Percentiles rank a stretch among this genome's conserved stretches.
Evolutionary conservation across 257 asterid genomes (phyloP).

Genomic region (Penstemon eatonii): DNA sequence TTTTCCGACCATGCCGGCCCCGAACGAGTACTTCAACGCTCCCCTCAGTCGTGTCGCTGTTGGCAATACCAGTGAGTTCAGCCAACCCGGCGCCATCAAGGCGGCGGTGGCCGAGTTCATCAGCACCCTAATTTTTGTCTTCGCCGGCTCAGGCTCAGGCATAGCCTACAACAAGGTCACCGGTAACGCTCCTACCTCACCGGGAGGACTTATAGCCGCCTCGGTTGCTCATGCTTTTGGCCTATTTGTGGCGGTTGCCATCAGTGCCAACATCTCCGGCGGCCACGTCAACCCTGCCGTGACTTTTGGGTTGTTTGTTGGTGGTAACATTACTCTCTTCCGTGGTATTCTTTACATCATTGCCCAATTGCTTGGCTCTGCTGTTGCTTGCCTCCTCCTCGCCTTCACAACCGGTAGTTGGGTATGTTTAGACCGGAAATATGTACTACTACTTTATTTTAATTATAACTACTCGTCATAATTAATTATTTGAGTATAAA

Average conservation of each 20-base stretch:
- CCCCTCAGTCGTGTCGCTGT: constrained; percentile 55
- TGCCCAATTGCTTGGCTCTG: constrained; percentile 62
- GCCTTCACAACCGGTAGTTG: constrained; percentile 50
- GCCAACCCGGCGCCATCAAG: constrained; percentile 53
- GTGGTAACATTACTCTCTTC: constrained; percentile 61
- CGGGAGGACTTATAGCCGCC: constrained; percentile 51
- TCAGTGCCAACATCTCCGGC: constrained; percentile 59
- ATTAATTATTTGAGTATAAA: no score
- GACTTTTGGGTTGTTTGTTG: constrained; percentile 60
- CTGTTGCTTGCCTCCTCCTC: constrained; percentile 59
- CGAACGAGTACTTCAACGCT: constrained; percentile 35
- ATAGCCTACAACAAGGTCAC: constrained; percentile 59
- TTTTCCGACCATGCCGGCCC: constrained; percentile 32
- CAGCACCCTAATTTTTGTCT: constrained; percentile 56
- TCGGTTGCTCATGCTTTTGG: constrained; percentile 55
- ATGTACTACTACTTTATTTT: no score
- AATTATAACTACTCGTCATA: no score
- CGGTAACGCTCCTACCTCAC: constrained; percentile 23
- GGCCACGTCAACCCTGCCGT: constrained; percentile 82
- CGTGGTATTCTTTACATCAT: constrained; percentile 61
- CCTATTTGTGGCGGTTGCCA: constrained; percentile 53
- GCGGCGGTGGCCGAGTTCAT: constrained; percentile 67
- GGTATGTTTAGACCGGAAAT: constrained; percentile 32
- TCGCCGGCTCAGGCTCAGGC: constrained; percentile 63
- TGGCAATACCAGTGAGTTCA: constrained; percentile 45